Base-by-base conservation (phyloP, 2,329 filamentous ascomycete genomes). In the Aspergillus oerlinghausenensis region DNA sequence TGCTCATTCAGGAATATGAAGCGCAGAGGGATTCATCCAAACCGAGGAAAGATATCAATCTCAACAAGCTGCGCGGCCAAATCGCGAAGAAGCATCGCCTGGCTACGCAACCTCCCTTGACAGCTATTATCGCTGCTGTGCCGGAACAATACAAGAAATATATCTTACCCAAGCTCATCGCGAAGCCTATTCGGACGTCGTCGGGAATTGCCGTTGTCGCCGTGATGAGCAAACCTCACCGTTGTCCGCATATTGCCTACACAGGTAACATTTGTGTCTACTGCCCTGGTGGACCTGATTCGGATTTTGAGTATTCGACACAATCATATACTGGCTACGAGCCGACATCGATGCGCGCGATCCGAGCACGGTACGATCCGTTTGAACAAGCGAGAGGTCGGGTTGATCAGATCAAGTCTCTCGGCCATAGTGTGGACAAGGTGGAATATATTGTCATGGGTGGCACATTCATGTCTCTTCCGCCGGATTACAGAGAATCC, bases 131-230 rank as follows among this genome's bases (percentile, higher is more conserved):
- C 70, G 91, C 94, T 54, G 94, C 94, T 9, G 93, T 99, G 38
- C 95, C 95, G n/a, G 94, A 99, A 73, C 92, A 97, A 73, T 97
- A 97, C 79, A 99, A 97, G 81, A 99, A 97, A 79, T 97, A 97
- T 69, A 97, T 99, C 60, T 77, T 97, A 60, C 94, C 92, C 21
- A 96, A 96, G 77, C 80, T 99, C 60, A 92, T 99, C 66, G 94
- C 95, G 26, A 99, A 99, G 76, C 94, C 94, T 1, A 97, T 99
- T 58, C 84, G 91, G 67, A 97, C 93, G 17, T 96, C 93, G 0
- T 97, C 92, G 52, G 94, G 94, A 56, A 99, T 99, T 67, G 94
- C 94, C 2, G 94, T 99, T 8, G 94, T 99, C 49, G 94, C 95
- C 47, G 95, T 99, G 65, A 99, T 99, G 94, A 97, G 94, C 83